A percentile compares a stretch with the other conserved stretches of the same genome.
These are phyloP conservation scores for Acrodontium crateriforme DNA, from an alignment of 2,329 filamentous ascomycete genomes.

Conservation along the genomic window DNA sequence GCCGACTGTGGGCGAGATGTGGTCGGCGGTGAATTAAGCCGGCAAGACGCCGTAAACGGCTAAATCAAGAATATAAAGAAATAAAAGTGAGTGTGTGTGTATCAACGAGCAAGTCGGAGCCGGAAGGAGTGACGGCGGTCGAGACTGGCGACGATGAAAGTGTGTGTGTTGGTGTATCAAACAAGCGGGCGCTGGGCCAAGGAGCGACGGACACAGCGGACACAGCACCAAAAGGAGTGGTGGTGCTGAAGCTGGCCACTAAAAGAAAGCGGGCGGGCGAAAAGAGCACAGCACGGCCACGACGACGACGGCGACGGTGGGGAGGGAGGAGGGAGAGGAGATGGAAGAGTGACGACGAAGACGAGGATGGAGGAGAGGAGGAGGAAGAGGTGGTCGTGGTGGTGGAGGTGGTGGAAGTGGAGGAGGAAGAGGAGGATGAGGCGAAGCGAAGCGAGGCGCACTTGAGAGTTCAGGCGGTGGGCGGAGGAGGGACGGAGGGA, in stretches of 20 bases:
- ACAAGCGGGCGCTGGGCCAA: not conserved
- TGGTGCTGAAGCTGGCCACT: conserved; percentile 10
- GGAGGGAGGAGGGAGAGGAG: no score
- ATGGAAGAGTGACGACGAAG: conserved; percentile 1
- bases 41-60: no score
- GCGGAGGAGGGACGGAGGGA: not conserved
- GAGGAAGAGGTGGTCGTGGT: conserved; percentile 1
- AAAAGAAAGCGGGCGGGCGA: conserved; percentile 4
- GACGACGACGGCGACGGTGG: conserved; percentile 5
- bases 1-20: no score
- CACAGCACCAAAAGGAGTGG: conserved; percentile 21
- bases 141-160: conserved; percentile 8
- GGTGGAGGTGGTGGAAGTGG: conserved; percentile 2
- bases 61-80: not conserved
- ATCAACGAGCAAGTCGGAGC: conserved; percentile 16
- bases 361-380: conserved; percentile 2
- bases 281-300: conserved; percentile 3
- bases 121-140: conserved; percentile 19
- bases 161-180: no score
- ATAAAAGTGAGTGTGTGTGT: conserved; percentile 2
- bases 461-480: no score
- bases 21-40: no score
- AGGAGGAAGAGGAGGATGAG: not conserved
- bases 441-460: conserved; percentile 1
- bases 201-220: conserved; percentile 1